Percentiles rank a stretch among this genome's conserved stretches.
Evolutionary conservation across 495 filamentous ascomycete species (phyloP).

Genomic region (Xylaria grammica): DNA sequence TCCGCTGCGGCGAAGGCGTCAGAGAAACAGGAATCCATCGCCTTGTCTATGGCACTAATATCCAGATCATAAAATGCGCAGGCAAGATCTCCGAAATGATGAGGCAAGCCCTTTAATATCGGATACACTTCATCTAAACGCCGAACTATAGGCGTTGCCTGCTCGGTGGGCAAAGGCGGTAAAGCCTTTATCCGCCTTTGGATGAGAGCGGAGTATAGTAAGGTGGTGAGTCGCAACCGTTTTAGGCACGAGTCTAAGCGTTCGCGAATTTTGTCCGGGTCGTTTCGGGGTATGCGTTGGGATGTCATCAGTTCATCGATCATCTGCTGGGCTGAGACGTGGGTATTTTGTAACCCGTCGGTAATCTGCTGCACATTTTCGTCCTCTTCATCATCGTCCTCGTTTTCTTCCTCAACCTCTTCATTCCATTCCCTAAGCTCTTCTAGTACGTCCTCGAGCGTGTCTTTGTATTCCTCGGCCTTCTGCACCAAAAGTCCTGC

Average conservation of each 20-base stretch:
- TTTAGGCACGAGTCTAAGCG: conserved; percentile 61
- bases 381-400: conserved; percentile 44
- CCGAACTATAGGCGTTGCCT: conserved; percentile 32
- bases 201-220: conserved; percentile 64
- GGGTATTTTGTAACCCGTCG: conserved; percentile 21
- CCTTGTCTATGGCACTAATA: conserved; percentile 44
- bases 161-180: conserved; percentile 38
- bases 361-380: conserved; percentile 30
- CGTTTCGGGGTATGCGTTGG: conserved; percentile 57
- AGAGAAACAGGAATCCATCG: conserved; percentile 56
- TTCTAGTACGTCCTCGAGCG: conserved; percentile 77
- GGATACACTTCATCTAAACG: conserved; percentile 52
- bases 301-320: conserved; percentile 63
- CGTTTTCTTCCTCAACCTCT: conserved; percentile 55
- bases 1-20: conserved; percentile 53
- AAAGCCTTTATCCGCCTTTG: conserved; percentile 66
- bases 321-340: conserved; percentile 48
- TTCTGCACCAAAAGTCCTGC: conserved; percentile 64
- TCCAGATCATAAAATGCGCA: conserved; percentile 59
- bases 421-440: conserved; percentile 87
- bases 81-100: conserved; percentile 48
- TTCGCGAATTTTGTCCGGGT: conserved; percentile 59
- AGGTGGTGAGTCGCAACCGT: conserved; percentile 60
- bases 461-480: conserved; percentile 69
- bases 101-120: conserved; percentile 46